These are phyloP conservation scores for Neurospora crassa DNA, from an alignment of 2,329 filamentous ascomycete species.

Conservation along the genomic window DNA sequence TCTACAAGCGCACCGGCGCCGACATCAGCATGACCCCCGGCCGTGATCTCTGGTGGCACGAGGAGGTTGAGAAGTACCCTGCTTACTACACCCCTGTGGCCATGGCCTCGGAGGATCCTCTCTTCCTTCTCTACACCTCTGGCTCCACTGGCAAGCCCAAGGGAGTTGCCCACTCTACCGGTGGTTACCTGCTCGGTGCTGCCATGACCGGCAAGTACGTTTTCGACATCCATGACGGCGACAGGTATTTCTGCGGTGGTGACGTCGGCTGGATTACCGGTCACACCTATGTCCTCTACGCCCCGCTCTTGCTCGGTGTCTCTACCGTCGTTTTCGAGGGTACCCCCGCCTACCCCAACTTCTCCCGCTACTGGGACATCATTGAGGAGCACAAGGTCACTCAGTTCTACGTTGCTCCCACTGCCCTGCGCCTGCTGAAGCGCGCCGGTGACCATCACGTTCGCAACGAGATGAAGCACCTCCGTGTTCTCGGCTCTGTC, in stretches of 20 bases:
- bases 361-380: conserved; percentile 98
- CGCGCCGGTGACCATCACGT: conserved; percentile 90
- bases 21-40: conserved; percentile 85
- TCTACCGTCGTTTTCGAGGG: conserved; percentile 96
- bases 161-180: conserved; percentile 97
- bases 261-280: conserved; percentile 99
- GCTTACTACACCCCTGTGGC: conserved; percentile 81
- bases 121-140: conserved; percentile 96
- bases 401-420: conserved; percentile 97
- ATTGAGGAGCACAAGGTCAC: conserved; percentile 92
- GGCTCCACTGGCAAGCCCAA: conserved; percentile 98
- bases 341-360: conserved; percentile 93
- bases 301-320: conserved; percentile 84
- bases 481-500: conserved; percentile 86
- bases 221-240: conserved; percentile 91
- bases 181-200: conserved; percentile 86
- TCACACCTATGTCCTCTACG: conserved; percentile 97
- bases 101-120: conserved; percentile 88
- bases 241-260: conserved; percentile 94
- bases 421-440: conserved; percentile 86
- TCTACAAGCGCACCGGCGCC: conserved; percentile 90
- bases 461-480: conserved; percentile 76
- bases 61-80: conserved; percentile 95
- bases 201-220: conserved; percentile 96
- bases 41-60: conserved; percentile 96